These are phyloP conservation scores for Rhipidocladum racemiflorum DNA, from an alignment of 176 grass and related monocot species.

Conservation along the genomic window DNA sequence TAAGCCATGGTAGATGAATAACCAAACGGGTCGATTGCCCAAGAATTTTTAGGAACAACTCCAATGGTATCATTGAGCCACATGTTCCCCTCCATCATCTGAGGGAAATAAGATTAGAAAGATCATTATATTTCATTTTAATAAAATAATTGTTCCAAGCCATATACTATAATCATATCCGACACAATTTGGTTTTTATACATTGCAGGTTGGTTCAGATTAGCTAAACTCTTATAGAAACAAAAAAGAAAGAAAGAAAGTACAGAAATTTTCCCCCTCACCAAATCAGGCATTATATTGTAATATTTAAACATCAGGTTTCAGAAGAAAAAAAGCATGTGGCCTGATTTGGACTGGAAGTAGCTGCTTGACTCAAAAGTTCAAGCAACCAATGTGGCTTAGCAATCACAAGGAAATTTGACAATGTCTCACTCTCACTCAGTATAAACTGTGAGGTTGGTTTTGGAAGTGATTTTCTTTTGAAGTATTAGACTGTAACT, in stretches of 20 bases:
- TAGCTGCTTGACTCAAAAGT: background rate
- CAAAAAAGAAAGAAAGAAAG: background rate
- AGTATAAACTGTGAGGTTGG: background rate
- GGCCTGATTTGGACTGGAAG: background rate
- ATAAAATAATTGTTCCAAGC: slow-evolving; percentile 12
- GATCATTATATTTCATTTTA: slow-evolving; percentile 1
- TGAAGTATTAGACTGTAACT: background rate
- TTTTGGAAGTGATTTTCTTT: background rate
- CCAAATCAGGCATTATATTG: background rate
- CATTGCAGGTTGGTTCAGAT: background rate
- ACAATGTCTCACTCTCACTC: background rate
- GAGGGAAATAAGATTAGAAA: slow-evolving; percentile 33
- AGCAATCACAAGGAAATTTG: background rate
- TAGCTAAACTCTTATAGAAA: background rate
- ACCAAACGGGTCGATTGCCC: slow-evolving; percentile 95
- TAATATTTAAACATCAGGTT: background rate
- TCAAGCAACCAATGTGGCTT: background rate
- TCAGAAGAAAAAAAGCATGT: background rate
- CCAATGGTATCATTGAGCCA: slow-evolving; percentile 96
- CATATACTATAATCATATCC: slow-evolving; percentile 2
- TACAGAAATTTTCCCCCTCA: background rate
- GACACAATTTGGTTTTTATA: background rate
- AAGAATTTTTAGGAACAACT: slow-evolving; percentile 95
- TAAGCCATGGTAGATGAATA: slow-evolving; percentile 98
- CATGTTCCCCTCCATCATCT: slow-evolving; percentile 97